Base-by-base conservation (phyloP, 2,329 filamentous ascomycete species). In the Dothideomycetes sp. region DNA sequence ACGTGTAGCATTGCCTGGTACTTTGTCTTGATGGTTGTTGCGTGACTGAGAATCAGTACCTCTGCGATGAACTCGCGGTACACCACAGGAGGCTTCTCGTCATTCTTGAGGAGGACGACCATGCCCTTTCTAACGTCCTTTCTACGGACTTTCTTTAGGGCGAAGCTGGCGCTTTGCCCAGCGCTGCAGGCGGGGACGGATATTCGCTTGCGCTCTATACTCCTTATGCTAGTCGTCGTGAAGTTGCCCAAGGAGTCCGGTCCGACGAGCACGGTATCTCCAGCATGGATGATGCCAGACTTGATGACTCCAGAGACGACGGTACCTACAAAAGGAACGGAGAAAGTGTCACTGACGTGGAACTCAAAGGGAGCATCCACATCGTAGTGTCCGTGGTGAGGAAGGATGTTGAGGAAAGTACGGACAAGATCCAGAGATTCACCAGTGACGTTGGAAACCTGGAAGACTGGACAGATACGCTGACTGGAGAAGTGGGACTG, bases 1-100 rank as follows among this genome's bases (percentile, higher is more conserved):
- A 98, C 88, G 53, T 98, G 91, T 16, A 98, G 73, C 88, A 96
- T 98, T 1, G 91, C 91, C 66, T 98, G 91, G 51, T 98, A 98
- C 54, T 87, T 89, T 1, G 80, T 86, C 62, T 94, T 91, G 62
- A 98, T 98, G 30, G 91, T 98, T 0, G 91, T 98, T 0, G 89
- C 87, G 55, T 98, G 91, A 4, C 84, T 93, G 5, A 98, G 71
- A 50, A 98, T 96, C 16, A 98, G 71, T 1, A 98, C 91, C 79
- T 91, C 49, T 68, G 84, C 53, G 57, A 68, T 60, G 45, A 72
- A 72, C 43, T 71, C 68, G 43, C 67, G 64, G 52, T 68, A 64
- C 4, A 71, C 68, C 45, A 68, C 68, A 0, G 81, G 76, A 2
- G 50, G 65, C 56, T 49, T 82, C 72, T 39, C 78, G 10, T 80